Percentiles rank a stretch among this genome's conserved stretches.
Conservation (phyloP, 495 filamentous ascomycete species). For the Pseudevernia furfuracea region DNA sequence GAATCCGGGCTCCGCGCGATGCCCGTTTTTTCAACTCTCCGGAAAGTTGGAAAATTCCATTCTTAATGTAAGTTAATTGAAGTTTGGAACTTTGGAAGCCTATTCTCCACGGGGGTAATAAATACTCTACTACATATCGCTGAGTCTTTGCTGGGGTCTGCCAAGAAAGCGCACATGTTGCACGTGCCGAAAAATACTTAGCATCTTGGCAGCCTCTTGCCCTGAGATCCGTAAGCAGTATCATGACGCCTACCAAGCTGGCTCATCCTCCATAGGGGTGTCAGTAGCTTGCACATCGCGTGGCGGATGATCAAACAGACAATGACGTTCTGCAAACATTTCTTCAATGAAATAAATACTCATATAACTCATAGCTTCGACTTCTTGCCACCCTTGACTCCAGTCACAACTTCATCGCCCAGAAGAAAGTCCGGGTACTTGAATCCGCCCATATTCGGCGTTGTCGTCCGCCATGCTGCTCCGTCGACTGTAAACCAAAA, state of each 20-base stretch:
- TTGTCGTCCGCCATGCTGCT: slow-evolving; percentile 56
- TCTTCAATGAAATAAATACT: neutral
- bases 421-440: slow-evolving; percentile 61
- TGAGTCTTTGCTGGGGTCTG: too few species aligned
- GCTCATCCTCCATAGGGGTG: neutral
- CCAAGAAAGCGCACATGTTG: neutral
- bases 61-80: too few species aligned
- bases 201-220: neutral
- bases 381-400: slow-evolving; percentile 54
- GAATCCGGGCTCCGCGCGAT: too few species aligned
- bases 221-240: neutral
- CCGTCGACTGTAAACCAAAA: slow-evolving; percentile 52
- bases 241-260: neutral
- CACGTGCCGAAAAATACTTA: neutral
- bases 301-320: too few species aligned
- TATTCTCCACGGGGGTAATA: too few species aligned
- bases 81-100: too few species aligned
- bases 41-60: neutral
- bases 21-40: neutral
- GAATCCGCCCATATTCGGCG: slow-evolving; percentile 30
- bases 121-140: too few species aligned
- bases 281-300: neutral
- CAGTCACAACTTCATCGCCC: slow-evolving; percentile 44
- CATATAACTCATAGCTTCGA: slow-evolving; percentile 48
- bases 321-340: neutral